These are phyloP conservation scores for Ormosia emarginata DNA, from an alignment of 306 rosid genomes.

Conservation along the genomic window DNA sequence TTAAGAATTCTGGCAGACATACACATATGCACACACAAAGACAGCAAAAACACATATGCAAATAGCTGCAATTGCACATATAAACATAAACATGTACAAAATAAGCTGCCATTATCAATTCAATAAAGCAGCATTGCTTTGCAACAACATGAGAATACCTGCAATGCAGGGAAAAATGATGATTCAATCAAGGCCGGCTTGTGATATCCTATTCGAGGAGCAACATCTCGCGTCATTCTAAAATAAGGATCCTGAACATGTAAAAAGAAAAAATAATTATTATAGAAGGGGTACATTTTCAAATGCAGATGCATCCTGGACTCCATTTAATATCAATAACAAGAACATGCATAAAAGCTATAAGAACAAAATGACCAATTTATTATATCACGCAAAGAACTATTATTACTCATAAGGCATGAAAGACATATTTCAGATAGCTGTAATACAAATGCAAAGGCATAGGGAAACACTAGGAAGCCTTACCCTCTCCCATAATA, in stretches of 20 bases:
- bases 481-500: background rate
- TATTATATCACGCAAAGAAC: background rate
- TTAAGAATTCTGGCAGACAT: background rate
- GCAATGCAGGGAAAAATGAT: slow-evolving; percentile 86
- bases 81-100: background rate
- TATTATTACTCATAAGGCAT: background rate
- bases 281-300: background rate
- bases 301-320: slow-evolving; percentile 5
- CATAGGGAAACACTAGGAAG: background rate
- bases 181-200: slow-evolving; percentile 93
- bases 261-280: slow-evolving; percentile 27
- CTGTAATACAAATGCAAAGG: background rate
- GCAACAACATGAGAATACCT: slow-evolving; percentile 49
- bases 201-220: slow-evolving; percentile 76
- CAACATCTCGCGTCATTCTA: slow-evolving; percentile 97
- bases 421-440: background rate
- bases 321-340: background rate
- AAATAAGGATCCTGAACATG: slow-evolving; percentile 86
- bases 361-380: background rate
- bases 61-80: background rate
- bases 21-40: background rate
- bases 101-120: background rate
- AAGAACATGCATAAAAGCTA: background rate
- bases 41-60: background rate
- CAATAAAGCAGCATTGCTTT: background rate